Evolutionary conservation across 257 asterid species (phyloP).

Genomic region (Scutellaria barbata): DNA sequence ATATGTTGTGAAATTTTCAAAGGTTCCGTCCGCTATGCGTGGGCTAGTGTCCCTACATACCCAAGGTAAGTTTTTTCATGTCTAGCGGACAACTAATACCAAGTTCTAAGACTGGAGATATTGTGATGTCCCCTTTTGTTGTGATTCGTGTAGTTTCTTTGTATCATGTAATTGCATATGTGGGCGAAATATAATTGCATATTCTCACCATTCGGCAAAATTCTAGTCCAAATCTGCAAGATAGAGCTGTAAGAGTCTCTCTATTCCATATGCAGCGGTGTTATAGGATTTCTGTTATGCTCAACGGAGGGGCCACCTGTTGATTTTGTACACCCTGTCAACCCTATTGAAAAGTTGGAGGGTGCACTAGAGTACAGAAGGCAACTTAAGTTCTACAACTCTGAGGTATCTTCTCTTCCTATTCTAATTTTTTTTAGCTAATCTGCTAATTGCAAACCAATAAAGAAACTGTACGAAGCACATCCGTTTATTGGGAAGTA

Average conservation of each 20-base stretch:
- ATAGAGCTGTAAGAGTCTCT: constrained; percentile 17
- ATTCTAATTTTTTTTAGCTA: no score
- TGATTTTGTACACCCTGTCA: constrained; percentile 82
- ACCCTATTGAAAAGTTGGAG: constrained; percentile 87
- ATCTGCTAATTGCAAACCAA: neutral
- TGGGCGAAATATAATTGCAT: constrained; percentile 7
- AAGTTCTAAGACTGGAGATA: neutral
- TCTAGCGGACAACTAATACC: neutral
- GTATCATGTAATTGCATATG: neutral
- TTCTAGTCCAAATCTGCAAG: neutral
- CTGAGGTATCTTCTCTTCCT: constrained; percentile 65
- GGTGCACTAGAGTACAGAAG: constrained; percentile 71
- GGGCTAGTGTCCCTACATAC: constrained; percentile 96
- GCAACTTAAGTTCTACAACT: constrained; percentile 78
- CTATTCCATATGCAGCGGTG: constrained; percentile 64
- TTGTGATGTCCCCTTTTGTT: neutral
- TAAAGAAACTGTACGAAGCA: neutral
- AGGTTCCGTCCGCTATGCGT: constrained; percentile 92
- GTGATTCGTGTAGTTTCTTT: neutral
- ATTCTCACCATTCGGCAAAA: neutral
- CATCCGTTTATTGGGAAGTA: no score
- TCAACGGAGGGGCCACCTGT: constrained; percentile 85
- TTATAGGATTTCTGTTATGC: constrained; percentile 83
- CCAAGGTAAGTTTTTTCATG: constrained; percentile 63
- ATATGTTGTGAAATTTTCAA: constrained; percentile 74